These are phyloP conservation scores for Fistulinella cinereoalba DNA, from an alignment of 1,284 basidiomycete species.

Conservation along the genomic window DNA sequence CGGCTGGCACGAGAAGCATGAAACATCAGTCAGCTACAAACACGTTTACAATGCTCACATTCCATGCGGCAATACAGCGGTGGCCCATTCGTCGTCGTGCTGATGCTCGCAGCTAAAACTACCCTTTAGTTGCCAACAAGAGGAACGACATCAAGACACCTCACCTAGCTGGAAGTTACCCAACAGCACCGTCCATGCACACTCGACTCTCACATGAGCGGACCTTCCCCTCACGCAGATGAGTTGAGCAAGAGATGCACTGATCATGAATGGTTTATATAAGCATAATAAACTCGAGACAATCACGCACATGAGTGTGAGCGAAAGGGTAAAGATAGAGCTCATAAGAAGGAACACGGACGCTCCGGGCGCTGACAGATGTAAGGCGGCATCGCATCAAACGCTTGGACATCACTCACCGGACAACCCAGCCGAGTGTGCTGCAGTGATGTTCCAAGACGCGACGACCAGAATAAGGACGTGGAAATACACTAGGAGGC, in stretches of 20 bases:
- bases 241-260: conserved; percentile 38
- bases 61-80: conserved; percentile 36
- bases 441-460: conserved; percentile 52
- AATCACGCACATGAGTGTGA: conserved; percentile 45
- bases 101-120: conserved; percentile 45
- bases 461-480: conserved; percentile 53
- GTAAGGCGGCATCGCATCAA: background rate
- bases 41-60: conserved; percentile 31
- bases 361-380: conserved; percentile 42
- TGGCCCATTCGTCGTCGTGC: conserved; percentile 41
- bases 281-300: background rate
- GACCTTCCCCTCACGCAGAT: conserved; percentile 36
- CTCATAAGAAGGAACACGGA: conserved; percentile 53
- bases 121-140: background rate
- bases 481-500: conserved; percentile 51
- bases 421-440: conserved; percentile 34
- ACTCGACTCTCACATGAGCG: conserved; percentile 50
- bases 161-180: conserved; percentile 49
- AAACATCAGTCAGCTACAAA: conserved; percentile 2
- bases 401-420: conserved; percentile 33
- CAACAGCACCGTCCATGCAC: conserved; percentile 49
- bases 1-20: conserved; percentile 26
- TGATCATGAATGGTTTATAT: conserved; percentile 3
- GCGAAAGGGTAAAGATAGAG: conserved; percentile 44
- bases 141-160: conserved; percentile 7